phyloP scores from a whole-genome alignment of 257 asterid genomes.

The Ballota nigra region DNA sequence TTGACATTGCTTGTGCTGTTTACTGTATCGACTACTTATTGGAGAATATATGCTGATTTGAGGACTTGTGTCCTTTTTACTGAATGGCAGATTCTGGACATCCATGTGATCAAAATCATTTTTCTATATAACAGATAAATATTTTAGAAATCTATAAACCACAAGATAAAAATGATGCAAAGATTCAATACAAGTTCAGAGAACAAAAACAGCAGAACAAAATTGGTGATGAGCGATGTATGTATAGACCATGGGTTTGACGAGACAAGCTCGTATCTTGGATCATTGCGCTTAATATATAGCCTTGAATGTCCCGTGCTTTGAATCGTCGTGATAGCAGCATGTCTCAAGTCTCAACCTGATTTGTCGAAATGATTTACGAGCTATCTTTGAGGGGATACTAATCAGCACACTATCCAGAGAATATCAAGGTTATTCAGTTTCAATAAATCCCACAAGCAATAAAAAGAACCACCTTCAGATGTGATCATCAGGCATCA shows the following conservation, averaged over 20 bases:
- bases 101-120: not conserved
- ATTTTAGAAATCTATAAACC: not conserved
- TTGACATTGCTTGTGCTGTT: conserved; percentile 1
- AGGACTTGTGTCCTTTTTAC: not conserved
- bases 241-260: not conserved
- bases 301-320: conserved; percentile 3
- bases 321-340: not conserved
- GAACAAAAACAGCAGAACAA: conserved; percentile 1
- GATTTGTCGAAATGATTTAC: not conserved
- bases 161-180: not conserved
- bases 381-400: not conserved
- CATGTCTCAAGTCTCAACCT: not conserved
- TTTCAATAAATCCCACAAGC: not conserved
- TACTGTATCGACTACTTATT: not conserved
- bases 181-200: not conserved
- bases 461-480: conserved; percentile 17
- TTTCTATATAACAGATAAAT: not conserved
- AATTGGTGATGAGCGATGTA: not conserved
- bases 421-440: not conserved
- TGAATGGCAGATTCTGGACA: not conserved
- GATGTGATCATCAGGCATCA: conserved; percentile 21
- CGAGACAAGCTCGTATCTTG: not conserved
- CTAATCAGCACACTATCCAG: not conserved
- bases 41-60: not conserved
- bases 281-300: not conserved